Evolutionary conservation across 257 asterid genomes (phyloP).

Genomic region (Solanum chmielewskii): DNA sequence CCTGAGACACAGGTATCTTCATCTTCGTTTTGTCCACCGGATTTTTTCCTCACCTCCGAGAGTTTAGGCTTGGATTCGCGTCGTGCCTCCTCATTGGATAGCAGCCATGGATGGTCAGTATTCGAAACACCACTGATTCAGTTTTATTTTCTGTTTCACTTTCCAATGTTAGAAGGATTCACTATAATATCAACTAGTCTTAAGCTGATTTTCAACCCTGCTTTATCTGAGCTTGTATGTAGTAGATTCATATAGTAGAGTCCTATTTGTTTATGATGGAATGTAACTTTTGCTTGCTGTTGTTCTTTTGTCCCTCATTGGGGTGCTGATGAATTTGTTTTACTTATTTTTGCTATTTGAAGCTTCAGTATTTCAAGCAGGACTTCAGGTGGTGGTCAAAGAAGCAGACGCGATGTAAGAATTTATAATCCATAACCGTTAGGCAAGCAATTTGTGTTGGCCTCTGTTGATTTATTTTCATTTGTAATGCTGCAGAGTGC

Average conservation of each 20-base stretch:
- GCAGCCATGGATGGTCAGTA: constrained; percentile 62
- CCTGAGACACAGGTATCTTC: constrained; percentile 34
- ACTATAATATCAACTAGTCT: background rate
- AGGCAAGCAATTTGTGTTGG: background rate
- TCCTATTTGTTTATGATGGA: background rate
- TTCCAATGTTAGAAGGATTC: background rate
- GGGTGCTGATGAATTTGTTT: constrained; percentile 3
- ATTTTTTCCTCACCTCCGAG: constrained; percentile 55
- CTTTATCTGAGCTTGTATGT: background rate
- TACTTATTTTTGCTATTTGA: constrained; percentile 1
- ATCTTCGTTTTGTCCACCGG: constrained; percentile 67
- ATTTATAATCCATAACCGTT: background rate
- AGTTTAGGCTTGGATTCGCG: constrained; percentile 54
- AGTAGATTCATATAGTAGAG: background rate
- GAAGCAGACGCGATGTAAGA: constrained; percentile 65
- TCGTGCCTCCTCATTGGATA: constrained; percentile 34
- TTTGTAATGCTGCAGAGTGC: constrained; percentile 37
- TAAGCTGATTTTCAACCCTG: background rate
- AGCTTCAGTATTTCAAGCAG: constrained; percentile 38
- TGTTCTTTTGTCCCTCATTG: background rate
- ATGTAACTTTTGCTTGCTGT: background rate
- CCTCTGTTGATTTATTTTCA: constrained; percentile 3
- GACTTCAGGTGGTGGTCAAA: constrained; percentile 38
- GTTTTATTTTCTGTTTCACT: background rate
- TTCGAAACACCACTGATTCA: background rate